Percentiles rank a stretch among this genome's conserved stretches.
Evolutionary conservation across 352 stramenopile genomes (phyloP).

Genomic region (Phytophthora pini): DNA sequence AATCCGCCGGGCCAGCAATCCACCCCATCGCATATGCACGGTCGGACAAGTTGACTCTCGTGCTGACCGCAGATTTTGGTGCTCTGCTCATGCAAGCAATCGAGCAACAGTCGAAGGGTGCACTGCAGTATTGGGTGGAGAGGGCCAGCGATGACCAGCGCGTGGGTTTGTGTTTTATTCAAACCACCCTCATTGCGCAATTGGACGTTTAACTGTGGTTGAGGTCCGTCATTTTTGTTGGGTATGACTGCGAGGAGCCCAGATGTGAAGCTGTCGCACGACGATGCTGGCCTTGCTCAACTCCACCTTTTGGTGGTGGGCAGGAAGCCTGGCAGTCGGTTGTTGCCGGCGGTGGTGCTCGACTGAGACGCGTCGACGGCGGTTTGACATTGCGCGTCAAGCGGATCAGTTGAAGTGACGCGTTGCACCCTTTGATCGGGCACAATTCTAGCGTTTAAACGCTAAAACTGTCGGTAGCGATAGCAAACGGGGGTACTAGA

Average conservation of each 20-base stretch:
- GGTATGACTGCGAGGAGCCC: slow-evolving; percentile 11
- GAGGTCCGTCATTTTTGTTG: slow-evolving; percentile 15
- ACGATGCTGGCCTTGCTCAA: slow-evolving; percentile 8
- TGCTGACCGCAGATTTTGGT: slow-evolving; percentile 3
- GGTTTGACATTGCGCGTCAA: slow-evolving; percentile 11
- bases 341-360: slow-evolving; percentile 17
- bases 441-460: neutral
- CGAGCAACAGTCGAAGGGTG: slow-evolving; percentile 2
- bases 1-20: slow-evolving; percentile 3
- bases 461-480: too few relatives aligned
- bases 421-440: neutral
- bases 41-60: slow-evolving; percentile 19
- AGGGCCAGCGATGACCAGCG: slow-evolving; percentile 8
- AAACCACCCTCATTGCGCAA: slow-evolving; percentile 18
- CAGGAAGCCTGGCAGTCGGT: neutral
- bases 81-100: neutral
- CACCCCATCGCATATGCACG: neutral
- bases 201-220: slow-evolving; percentile 9
- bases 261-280: slow-evolving; percentile 21
- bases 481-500: neutral
- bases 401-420: slow-evolving; percentile 13
- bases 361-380: too few relatives aligned
- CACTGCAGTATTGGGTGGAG: slow-evolving; percentile 10
- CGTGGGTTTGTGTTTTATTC: slow-evolving; percentile 1
- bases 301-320: slow-evolving; percentile 14